Percentiles rank a stretch among this genome's conserved stretches.
Evolutionary conservation across 768 basidiomycete genomes (phyloP).

Genomic region (Tricholoma sp.): DNA sequence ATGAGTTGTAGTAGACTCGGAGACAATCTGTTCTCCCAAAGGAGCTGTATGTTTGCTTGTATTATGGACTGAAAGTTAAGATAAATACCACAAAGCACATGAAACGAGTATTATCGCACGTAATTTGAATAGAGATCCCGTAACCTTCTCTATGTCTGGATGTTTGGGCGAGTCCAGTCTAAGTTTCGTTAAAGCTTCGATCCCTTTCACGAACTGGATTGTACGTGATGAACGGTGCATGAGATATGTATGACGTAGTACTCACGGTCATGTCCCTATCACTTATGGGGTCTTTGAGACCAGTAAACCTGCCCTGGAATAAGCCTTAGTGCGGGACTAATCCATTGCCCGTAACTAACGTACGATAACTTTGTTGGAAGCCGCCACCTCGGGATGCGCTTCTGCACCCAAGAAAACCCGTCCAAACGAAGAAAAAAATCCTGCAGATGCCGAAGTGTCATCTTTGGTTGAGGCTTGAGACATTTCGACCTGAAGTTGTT

Average conservation of each 20-base stretch:
- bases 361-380: background rate
- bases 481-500: background rate
- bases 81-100: background rate
- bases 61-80: constrained; percentile 2
- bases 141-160: constrained; percentile 8
- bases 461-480: too few relatives aligned
- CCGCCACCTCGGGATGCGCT: background rate
- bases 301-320: background rate
- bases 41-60: background rate
- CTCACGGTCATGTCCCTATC: constrained; percentile 1
- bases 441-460: background rate
- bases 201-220: constrained; percentile 8
- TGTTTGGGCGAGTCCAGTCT: background rate
- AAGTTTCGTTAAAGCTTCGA: constrained; percentile 1
- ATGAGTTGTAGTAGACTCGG: background rate
- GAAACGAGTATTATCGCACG: background rate
- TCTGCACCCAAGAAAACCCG: background rate
- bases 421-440: background rate
- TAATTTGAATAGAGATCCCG: background rate
- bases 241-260: background rate
- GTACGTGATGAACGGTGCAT: too few relatives aligned
- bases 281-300: background rate
- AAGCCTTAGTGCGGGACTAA: background rate
- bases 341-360: background rate
- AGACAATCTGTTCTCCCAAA: background rate